These are phyloP conservation scores for Hibiscus syriacus DNA, from an alignment of 345 rosid genomes.

Conservation along the genomic window DNA sequence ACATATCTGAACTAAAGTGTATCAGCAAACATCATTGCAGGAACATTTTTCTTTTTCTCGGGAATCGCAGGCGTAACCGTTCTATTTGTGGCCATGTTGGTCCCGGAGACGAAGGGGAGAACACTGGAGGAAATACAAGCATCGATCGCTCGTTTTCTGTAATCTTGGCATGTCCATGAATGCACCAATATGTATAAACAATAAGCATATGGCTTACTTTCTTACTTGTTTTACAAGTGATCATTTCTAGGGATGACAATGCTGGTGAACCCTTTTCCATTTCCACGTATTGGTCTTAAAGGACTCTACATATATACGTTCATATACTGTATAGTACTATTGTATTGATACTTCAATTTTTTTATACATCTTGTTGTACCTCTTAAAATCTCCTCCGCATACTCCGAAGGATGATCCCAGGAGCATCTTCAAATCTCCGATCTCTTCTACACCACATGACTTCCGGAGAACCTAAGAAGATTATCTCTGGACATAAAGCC, in stretches of 20 bases:
- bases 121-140: slow-evolving; percentile 57
- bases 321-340: no score
- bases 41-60: slow-evolving; percentile 40
- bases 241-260: background rate
- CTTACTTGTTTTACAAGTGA: background rate
- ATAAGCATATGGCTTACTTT: background rate
- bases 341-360: no score
- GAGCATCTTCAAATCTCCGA: no score
- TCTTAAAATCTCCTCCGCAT: no score
- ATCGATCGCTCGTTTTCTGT: slow-evolving; percentile 11
- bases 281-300: background rate
- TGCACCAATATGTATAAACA: background rate
- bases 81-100: slow-evolving; percentile 33
- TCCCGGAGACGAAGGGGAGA: slow-evolving; percentile 56
- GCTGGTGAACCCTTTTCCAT: background rate
- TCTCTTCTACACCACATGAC: no score
- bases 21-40: slow-evolving; percentile 12
- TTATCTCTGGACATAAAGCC: no score
- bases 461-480: no score
- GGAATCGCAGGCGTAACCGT: slow-evolving; percentile 22
- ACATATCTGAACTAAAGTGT: background rate
- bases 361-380: no score
- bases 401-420: no score
- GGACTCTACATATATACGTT: background rate
- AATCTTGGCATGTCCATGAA: background rate